These are phyloP conservation scores for Cardamine resedifolia DNA, from an alignment of 345 rosid genomes.

Conservation along the genomic window DNA sequence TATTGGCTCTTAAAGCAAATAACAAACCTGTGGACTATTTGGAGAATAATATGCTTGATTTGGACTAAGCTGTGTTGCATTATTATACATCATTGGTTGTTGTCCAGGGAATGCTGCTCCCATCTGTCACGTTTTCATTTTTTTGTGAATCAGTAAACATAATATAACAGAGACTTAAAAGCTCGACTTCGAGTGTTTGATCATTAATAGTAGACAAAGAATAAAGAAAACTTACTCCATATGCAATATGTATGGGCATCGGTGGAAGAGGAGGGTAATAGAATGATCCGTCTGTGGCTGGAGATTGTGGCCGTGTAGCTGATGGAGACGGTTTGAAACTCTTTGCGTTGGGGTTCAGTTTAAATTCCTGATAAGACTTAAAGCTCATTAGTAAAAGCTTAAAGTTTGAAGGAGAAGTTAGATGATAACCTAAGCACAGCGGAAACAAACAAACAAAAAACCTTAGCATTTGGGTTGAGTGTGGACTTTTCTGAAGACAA, in stretches of 20 bases:
- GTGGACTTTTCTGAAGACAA: conserved; percentile 72
- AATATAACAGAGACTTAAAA: neutral
- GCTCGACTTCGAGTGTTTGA: neutral
- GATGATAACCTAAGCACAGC: neutral
- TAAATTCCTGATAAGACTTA: conserved; percentile 68
- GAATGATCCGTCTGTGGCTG: conserved; percentile 63
- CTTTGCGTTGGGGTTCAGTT: conserved; percentile 92
- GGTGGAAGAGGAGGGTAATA: conserved; percentile 62
- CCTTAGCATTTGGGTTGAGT: conserved; percentile 90
- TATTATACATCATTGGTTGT: conserved; percentile 67
- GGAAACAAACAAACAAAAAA: no score
- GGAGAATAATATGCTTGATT: conserved; percentile 64
- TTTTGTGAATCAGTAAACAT: conserved; percentile 4
- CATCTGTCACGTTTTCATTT: conserved; percentile 46
- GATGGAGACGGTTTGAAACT: conserved; percentile 81
- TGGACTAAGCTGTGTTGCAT: conserved; percentile 37
- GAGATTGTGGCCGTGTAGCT: conserved; percentile 66
- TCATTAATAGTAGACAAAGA: neutral
- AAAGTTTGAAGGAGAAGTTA: neutral
- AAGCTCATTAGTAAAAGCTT: neutral
- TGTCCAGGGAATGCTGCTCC: conserved; percentile 57
- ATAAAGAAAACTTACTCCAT: conserved; percentile 54
- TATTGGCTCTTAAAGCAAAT: neutral
- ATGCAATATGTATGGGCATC: conserved; percentile 63
- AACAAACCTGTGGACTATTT: conserved; percentile 64